A percentile compares a stretch with the other conserved stretches of the same genome.
Evolutionary conservation across 176 grass and related monocot genomes (phyloP).

Genomic region (Oryza nivara): DNA sequence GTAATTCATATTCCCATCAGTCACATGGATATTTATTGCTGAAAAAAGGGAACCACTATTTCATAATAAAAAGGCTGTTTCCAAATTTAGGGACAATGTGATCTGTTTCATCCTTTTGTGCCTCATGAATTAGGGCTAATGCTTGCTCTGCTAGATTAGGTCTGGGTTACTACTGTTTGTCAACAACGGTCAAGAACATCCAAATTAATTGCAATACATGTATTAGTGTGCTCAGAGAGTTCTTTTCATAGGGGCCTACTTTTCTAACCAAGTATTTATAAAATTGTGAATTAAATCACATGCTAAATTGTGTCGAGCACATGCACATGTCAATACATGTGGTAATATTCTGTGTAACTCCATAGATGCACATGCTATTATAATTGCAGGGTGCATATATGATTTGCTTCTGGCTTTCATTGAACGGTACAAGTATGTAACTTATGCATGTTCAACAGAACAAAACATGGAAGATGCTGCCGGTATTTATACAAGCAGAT

Average conservation of each 20-base stretch:
- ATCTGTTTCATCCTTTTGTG: neutral
- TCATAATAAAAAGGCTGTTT: slow-evolving; percentile 2
- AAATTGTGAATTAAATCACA: neutral
- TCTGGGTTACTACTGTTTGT: neutral
- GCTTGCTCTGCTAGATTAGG: neutral
- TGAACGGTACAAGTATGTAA: neutral
- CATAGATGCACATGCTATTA: neutral
- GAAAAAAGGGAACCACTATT: neutral
- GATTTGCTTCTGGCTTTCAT: slow-evolving; percentile 11
- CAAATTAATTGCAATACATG: neutral
- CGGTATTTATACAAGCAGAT: neutral
- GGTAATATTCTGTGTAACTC: neutral
- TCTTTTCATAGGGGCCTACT: neutral
- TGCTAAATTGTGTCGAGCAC: neutral
- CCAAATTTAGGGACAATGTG: neutral
- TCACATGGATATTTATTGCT: neutral
- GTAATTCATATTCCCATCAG: neutral
- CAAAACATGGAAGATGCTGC: neutral
- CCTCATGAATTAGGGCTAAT: neutral
- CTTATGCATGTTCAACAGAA: neutral
- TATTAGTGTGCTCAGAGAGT: neutral
- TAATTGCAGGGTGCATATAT: neutral
- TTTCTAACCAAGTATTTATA: neutral
- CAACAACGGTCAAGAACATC: neutral
- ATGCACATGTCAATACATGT: neutral